Evolutionary conservation across 2,329 filamentous ascomycete species (phyloP).

Genomic region (Hypoxylon sp.): DNA sequence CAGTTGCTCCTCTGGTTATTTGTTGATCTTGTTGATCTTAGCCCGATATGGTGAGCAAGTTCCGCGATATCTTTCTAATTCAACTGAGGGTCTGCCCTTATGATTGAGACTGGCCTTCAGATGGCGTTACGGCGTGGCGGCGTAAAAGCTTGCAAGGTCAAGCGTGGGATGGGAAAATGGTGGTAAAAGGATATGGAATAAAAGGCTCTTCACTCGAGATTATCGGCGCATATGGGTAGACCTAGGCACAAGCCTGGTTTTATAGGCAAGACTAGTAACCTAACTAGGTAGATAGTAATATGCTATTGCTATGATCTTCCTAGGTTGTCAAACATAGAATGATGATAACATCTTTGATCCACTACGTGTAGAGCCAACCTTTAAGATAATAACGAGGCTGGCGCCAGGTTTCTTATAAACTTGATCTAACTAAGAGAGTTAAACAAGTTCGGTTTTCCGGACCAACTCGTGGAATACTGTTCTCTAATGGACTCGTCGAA

Average conservation of each 20-base stretch:
- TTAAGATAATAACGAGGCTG: neutral
- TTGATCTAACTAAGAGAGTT: too few species aligned
- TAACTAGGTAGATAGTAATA: conserved; percentile 8
- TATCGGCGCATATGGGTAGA: conserved; percentile 14
- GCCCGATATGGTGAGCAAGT: conserved; percentile 11
- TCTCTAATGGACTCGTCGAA: neutral
- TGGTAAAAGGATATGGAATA: neutral
- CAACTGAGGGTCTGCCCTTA: neutral
- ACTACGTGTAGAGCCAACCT: neutral
- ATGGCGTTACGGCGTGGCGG: conserved; percentile 12
- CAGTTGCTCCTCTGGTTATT: neutral
- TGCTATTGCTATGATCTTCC: neutral
- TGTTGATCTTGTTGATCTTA: neutral
- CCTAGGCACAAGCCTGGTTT: conserved; percentile 12
- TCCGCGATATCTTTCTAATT: conserved; percentile 11
- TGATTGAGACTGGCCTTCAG: conserved; percentile 16
- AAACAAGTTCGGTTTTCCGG: neutral
- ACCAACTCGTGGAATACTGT: neutral
- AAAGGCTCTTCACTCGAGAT: conserved; percentile 6
- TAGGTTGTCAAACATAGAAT: neutral
- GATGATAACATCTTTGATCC: neutral
- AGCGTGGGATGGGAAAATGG: conserved; percentile 24
- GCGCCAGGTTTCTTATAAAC: neutral
- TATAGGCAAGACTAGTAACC: neutral
- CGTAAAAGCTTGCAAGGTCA: conserved; percentile 34